These are phyloP conservation scores for Abrus precatorius DNA, from an alignment of 306 rosid species.

Conservation along the genomic window DNA sequence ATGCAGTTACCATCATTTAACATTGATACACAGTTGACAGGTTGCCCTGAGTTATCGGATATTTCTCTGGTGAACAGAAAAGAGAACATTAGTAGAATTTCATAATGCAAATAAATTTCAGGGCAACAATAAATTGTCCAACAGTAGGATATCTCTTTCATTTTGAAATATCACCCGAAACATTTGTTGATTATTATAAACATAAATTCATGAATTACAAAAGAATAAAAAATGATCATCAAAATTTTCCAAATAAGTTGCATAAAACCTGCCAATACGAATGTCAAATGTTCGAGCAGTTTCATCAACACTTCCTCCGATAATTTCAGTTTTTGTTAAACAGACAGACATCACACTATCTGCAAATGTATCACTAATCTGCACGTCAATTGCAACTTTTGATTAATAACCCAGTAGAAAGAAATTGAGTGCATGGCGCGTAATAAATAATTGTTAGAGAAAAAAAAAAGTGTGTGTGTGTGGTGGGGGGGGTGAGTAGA, in stretches of 20 bases:
- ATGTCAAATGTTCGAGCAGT: slow-evolving; percentile 90
- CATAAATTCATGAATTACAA: neutral
- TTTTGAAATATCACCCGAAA: neutral
- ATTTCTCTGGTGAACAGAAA: slow-evolving; percentile 67
- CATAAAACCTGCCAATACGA: slow-evolving; percentile 79
- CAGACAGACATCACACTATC: slow-evolving; percentile 94
- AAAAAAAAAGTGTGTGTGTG: neutral
- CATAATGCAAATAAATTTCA: neutral
- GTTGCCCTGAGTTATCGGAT: slow-evolving; percentile 83
- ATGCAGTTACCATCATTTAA: slow-evolving; percentile 93
- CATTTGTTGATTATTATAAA: neutral
- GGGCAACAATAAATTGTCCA: slow-evolving; percentile 7
- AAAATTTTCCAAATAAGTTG: neutral
- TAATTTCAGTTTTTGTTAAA: slow-evolving; percentile 82
- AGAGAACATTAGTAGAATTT: slow-evolving; percentile 10
- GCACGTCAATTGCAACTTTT: slow-evolving; percentile 51
- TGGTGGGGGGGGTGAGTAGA: neutral
- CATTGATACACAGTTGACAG: slow-evolving; percentile 92
- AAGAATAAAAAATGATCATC: neutral
- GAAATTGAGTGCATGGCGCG: neutral
- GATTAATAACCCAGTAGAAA: slow-evolving; percentile 39
- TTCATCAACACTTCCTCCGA: slow-evolving; percentile 97
- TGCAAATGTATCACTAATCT: slow-evolving; percentile 83
- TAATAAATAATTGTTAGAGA: neutral
- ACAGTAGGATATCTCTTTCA: neutral